These are phyloP conservation scores for Neurospora sp. DNA, from an alignment of 495 filamentous ascomycete genomes.

Conservation along the genomic window DNA sequence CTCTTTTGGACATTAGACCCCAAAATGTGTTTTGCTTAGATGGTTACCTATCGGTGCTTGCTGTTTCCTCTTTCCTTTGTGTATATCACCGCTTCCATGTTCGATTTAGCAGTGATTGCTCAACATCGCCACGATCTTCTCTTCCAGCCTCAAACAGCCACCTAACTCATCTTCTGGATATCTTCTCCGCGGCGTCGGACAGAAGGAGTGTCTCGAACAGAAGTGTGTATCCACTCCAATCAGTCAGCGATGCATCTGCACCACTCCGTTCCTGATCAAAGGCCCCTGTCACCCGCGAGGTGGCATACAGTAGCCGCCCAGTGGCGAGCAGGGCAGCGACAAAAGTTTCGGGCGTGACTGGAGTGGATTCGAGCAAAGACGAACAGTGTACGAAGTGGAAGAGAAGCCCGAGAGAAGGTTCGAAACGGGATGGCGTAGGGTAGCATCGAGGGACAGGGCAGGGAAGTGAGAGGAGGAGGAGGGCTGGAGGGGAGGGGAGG, in stretches of 20 bases:
- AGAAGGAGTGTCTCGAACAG: background rate
- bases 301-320: background rate
- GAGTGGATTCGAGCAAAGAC: background rate
- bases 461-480: background rate
- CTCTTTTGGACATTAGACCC: background rate
- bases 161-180: background rate
- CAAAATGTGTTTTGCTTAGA: background rate
- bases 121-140: background rate
- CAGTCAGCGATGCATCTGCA: background rate
- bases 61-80: background rate
- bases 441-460: background rate
- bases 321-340: background rate
- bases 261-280: background rate
- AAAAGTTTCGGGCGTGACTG: background rate
- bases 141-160: background rate
- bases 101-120: background rate
- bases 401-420: background rate
- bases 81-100: background rate
- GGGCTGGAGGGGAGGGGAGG: background rate
- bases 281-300: background rate
- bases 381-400: background rate
- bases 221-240: background rate
- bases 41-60: background rate
- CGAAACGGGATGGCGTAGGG: background rate
- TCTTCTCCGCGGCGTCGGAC: background rate